Evolutionary conservation across 176 grass and related monocot species (phyloP).

Genomic region (Carex parvula): DNA sequence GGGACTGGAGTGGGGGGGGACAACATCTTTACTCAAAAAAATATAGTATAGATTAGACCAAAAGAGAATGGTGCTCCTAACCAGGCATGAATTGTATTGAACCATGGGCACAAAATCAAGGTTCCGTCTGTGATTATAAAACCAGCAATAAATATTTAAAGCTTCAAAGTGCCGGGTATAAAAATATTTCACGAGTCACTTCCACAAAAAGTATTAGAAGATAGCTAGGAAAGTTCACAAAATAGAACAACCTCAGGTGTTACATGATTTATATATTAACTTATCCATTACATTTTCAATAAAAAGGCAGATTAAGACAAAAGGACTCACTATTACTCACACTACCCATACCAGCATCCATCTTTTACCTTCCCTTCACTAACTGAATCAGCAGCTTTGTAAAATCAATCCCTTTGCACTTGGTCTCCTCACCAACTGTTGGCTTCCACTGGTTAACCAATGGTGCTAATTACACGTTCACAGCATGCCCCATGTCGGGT

Average conservation of each 20-base stretch:
- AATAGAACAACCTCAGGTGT: background rate
- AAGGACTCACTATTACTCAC: background rate
- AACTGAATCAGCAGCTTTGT: constrained; percentile 37
- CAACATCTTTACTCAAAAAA: too few species aligned
- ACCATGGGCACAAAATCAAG: background rate
- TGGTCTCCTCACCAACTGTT: too few species aligned
- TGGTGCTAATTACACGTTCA: too few species aligned
- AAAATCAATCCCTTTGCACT: constrained; percentile 15
- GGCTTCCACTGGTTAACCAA: too few species aligned
- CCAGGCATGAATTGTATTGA: too few species aligned
- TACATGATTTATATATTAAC: background rate
- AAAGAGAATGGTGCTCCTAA: too few species aligned
- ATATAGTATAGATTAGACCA: too few species aligned
- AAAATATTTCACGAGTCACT: background rate
- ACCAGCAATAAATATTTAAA: background rate
- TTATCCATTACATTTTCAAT: background rate
- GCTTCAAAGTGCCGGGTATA: background rate
- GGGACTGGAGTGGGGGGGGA: too few species aligned
- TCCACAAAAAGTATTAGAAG: background rate
- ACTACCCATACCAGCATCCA: background rate
- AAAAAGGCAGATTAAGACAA: background rate
- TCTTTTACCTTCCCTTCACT: constrained; percentile 26
- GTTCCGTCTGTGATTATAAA: background rate
- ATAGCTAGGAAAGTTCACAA: background rate
- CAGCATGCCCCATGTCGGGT: too few species aligned